phyloP scores from a whole-genome alignment of 202 grass and related monocot genomes.

The Sporobolus alterniflorus region DNA sequence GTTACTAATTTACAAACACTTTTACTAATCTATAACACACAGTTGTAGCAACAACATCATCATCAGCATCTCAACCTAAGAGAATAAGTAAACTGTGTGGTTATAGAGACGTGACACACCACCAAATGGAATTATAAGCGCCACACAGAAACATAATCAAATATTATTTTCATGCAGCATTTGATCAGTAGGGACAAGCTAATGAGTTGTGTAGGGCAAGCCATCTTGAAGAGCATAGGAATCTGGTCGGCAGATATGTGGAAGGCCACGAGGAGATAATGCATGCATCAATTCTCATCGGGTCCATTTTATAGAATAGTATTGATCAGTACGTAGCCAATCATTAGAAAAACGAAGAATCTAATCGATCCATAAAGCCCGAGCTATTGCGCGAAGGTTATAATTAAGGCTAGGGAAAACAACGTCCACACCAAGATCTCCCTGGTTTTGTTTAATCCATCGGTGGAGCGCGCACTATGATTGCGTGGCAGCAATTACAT shows the following conservation, averaged over 20 bases:
- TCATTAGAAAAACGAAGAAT: constrained; percentile 27
- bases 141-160: neutral
- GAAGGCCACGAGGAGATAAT: constrained; percentile 19
- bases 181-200: constrained; percentile 33
- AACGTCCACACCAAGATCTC: too few relatives aligned
- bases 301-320: neutral
- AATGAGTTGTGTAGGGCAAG: constrained; percentile 15
- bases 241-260: constrained; percentile 29
- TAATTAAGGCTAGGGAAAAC: constrained; percentile 8
- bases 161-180: constrained; percentile 11
- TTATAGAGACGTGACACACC: constrained; percentile 28
- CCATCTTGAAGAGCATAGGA: constrained; percentile 22
- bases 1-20: too few relatives aligned
- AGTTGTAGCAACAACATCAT: too few relatives aligned
- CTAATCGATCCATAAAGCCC: neutral
- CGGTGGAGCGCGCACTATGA: neutral
- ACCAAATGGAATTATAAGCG: constrained; percentile 37
- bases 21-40: too few relatives aligned
- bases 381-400: constrained; percentile 23
- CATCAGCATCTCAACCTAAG: too few relatives aligned
- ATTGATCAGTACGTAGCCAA: neutral
- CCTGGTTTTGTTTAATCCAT: constrained; percentile 27
- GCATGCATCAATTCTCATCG: neutral
- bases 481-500: neutral
- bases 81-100: neutral